phyloP scores from a whole-genome alignment of 192 early-diverging fungal species.

The Podila minutissima region DNA sequence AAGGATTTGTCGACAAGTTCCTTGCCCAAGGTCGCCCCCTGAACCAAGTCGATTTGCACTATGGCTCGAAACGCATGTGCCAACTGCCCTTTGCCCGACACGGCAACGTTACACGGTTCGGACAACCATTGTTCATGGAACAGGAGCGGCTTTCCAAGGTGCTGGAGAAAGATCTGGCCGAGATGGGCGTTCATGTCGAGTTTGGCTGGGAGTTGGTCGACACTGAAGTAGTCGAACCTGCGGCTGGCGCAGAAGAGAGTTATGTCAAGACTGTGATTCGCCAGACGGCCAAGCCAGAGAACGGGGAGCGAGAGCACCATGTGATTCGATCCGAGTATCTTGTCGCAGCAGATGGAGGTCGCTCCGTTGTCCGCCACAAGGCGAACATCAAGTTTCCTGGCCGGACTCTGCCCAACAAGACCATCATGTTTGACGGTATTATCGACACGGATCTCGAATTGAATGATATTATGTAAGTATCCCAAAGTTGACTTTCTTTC shows the following conservation, averaged over 20 bases:
- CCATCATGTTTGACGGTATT: too few relatives aligned
- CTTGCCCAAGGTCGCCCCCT: not conserved
- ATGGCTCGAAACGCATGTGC: not conserved
- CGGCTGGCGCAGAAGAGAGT: not conserved
- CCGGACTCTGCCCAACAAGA: not conserved
- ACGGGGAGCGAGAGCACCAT: constrained; percentile 1
- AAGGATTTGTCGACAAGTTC: constrained; percentile 26
- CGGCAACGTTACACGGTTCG: constrained; percentile 9
- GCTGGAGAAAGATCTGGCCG: constrained; percentile 6
- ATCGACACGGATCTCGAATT: not conserved
- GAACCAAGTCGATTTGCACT: constrained; percentile 3
- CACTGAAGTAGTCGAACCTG: constrained; percentile 24
- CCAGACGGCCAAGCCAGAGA: constrained; percentile 5
- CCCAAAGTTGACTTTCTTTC: not conserved
- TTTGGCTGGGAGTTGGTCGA: constrained; percentile 41
- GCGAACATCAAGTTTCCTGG: constrained; percentile 14
- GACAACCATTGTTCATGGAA: constrained; percentile 7
- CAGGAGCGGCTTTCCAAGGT: constrained; percentile 18
- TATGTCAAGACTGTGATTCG: constrained; percentile 12
- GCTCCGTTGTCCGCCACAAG: constrained; percentile 14
- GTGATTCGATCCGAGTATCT: constrained; percentile 19
- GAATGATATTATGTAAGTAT: constrained; percentile 20
- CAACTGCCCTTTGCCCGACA: not conserved
- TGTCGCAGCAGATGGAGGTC: constrained; percentile 22
- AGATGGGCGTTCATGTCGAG: constrained; percentile 31